A percentile compares a stretch with the other conserved stretches of the same genome.
Evolutionary conservation across 352 stramenopile genomes (phyloP).

Genomic region (Globisporangium middletonii): DNA sequence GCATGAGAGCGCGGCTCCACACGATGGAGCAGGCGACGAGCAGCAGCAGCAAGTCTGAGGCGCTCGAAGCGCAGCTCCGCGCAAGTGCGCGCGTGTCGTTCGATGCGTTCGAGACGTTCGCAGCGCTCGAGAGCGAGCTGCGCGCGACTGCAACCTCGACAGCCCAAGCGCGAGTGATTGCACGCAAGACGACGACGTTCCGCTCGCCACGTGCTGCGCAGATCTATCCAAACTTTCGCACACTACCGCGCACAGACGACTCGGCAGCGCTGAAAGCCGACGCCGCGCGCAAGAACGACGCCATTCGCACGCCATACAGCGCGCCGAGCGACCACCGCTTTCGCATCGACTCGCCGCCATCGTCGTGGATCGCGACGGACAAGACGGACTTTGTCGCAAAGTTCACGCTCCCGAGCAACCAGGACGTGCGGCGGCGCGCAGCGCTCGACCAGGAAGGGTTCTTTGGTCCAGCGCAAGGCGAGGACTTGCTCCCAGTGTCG

Average conservation of each 20-base stretch:
- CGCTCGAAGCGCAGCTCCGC: slow-evolving; percentile 8
- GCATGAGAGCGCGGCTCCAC: too few relatives aligned
- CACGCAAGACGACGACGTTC: slow-evolving; percentile 14
- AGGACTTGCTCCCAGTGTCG: slow-evolving; percentile 29
- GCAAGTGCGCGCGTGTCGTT: slow-evolving; percentile 7
- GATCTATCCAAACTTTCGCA: slow-evolving; percentile 22
- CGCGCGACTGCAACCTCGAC: not conserved
- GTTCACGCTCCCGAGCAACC: slow-evolving; percentile 52
- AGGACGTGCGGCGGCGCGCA: slow-evolving; percentile 48
- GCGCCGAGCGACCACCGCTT: slow-evolving; percentile 39
- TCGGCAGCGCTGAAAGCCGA: slow-evolving; percentile 26
- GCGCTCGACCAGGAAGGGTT: slow-evolving; percentile 61
- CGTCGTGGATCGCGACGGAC: slow-evolving; percentile 13
- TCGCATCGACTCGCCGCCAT: slow-evolving; percentile 24
- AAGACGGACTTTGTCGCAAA: slow-evolving; percentile 57
- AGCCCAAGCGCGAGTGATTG: slow-evolving; percentile 1
- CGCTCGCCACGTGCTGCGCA: slow-evolving; percentile 15
- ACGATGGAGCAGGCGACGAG: not conserved
- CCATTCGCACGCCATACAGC: slow-evolving; percentile 36
- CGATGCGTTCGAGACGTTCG: slow-evolving; percentile 5
- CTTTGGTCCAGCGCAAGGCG: slow-evolving; percentile 28
- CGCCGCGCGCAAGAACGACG: slow-evolving; percentile 40
- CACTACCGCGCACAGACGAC: slow-evolving; percentile 17
- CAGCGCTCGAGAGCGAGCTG: slow-evolving; percentile 6
- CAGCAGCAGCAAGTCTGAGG: not conserved